Percentiles rank a stretch among this genome's conserved stretches.
Conservation (phyloP, 106 monocot species). For the Alisma plantagoaquatica region DNA sequence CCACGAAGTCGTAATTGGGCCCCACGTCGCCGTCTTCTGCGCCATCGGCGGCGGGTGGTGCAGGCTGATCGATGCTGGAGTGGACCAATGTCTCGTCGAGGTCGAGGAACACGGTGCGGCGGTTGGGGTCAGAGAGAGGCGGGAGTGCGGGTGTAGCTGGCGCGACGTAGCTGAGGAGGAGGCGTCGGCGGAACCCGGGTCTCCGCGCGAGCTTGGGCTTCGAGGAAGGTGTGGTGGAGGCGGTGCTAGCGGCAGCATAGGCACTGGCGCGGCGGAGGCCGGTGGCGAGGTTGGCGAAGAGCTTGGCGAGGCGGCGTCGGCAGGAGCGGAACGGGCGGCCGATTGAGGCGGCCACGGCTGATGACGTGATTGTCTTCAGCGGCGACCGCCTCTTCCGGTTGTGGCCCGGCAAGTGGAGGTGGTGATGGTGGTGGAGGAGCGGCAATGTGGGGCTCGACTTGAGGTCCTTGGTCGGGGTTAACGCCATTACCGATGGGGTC, state of each 20-base stretch:
- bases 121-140: slow-evolving; percentile 6
- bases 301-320: slow-evolving; percentile 53
- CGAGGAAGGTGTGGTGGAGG: too few relatives aligned
- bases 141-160: neutral
- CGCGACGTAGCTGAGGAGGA: neutral
- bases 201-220: too few relatives aligned
- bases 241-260: neutral
- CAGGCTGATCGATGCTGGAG: slow-evolving; percentile 27
- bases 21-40: too few relatives aligned
- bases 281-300: slow-evolving; percentile 37
- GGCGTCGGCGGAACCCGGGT: neutral
- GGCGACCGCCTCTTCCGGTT: slow-evolving; percentile 12
- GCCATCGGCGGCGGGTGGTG: slow-evolving; percentile 22
- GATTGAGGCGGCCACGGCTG: slow-evolving; percentile 38
- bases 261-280: neutral
- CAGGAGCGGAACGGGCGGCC: slow-evolving; percentile 55
- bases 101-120: slow-evolving; percentile 61
- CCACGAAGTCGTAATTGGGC: slow-evolving; percentile 81
- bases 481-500: slow-evolving; percentile 11
- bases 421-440: slow-evolving; percentile 6
- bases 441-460: slow-evolving; percentile 10
- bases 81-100: slow-evolving; percentile 94
- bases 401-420: too few relatives aligned
- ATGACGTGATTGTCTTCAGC: slow-evolving; percentile 15
- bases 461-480: slow-evolving; percentile 19